Evolutionary conservation across 75 land plant genomes (phyloP).

Genomic region (Ceratopteris richardii): DNA sequence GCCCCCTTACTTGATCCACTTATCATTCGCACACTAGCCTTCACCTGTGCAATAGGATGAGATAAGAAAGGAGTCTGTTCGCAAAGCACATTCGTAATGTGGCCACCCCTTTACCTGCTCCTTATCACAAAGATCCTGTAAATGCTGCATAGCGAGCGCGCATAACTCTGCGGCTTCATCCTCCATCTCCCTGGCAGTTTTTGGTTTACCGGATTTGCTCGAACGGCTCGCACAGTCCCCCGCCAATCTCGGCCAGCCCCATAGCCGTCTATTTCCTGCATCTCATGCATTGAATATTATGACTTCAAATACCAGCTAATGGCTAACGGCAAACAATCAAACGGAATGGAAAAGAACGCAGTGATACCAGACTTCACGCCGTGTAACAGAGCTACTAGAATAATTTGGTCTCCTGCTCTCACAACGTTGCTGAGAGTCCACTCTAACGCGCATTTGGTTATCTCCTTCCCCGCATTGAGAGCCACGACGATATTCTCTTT

Average conservation of each 20-base stretch:
- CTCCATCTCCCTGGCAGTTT: constrained; percentile 32
- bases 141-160: constrained; percentile 50
- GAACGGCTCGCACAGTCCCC: constrained; percentile 55
- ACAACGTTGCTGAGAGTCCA: constrained; percentile 88
- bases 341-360: not conserved
- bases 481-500: constrained; percentile 61
- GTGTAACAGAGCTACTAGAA: constrained; percentile 44
- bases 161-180: constrained; percentile 50
- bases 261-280: constrained; percentile 17
- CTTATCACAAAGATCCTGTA: constrained; percentile 56
- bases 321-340: too few species aligned
- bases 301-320: too few species aligned
- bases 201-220: constrained; percentile 21
- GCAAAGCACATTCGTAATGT: not conserved
- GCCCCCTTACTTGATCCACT: constrained; percentile 42
- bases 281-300: too few species aligned
- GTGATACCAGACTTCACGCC: not conserved
- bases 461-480: constrained; percentile 56
- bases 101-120: constrained; percentile 34
- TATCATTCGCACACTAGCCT: constrained; percentile 53
- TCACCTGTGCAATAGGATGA: constrained; percentile 40
- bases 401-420: constrained; percentile 68
- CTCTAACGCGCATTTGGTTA: constrained; percentile 51
- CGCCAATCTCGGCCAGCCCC: constrained; percentile 49
- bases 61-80: not conserved